Conservation (phyloP, 2,329 filamentous ascomycete genomes). For the Colletotrichum abscissum region DNA sequence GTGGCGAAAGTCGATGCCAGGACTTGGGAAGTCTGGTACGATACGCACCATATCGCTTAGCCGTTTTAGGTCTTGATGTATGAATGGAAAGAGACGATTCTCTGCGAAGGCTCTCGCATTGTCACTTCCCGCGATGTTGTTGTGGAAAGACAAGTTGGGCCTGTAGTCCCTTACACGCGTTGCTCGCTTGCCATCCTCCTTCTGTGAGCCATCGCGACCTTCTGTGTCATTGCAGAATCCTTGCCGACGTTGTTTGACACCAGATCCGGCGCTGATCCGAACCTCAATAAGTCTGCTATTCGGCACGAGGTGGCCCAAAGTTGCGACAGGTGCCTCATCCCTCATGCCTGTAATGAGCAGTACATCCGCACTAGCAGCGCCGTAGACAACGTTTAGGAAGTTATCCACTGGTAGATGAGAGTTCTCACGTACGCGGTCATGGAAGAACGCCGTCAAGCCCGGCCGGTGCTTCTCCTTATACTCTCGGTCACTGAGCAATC, state of each 20-base stretch:
- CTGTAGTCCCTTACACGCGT: conserved; percentile 38
- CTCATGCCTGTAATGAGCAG: conserved; percentile 73
- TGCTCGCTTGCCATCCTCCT: conserved; percentile 30
- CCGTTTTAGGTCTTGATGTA: conserved; percentile 56
- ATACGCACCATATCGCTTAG: conserved; percentile 62
- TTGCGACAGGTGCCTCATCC: conserved; percentile 67
- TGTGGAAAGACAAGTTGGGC: conserved; percentile 62
- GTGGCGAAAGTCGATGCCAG: conserved; percentile 66
- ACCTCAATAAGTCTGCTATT: conserved; percentile 65
- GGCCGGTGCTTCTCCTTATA: conserved; percentile 72
- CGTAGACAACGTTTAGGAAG: conserved; percentile 59
- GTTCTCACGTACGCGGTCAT: conserved; percentile 52
- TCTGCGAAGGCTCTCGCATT: conserved; percentile 54
- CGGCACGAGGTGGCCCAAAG: conserved; percentile 65
- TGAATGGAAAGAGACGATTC: conserved; percentile 54
- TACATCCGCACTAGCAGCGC: conserved; percentile 58
- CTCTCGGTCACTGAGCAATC: conserved; percentile 62
- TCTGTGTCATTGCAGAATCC: conserved; percentile 37
- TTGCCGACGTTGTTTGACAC: conserved; percentile 51
- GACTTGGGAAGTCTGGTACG: conserved; percentile 61
- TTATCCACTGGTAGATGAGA: conserved; percentile 62
- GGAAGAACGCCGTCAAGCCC: conserved; percentile 63
- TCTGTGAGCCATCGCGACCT: background rate
- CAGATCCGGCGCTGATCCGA: conserved; percentile 53
- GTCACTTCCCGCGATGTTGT: conserved; percentile 56